Base-by-base conservation (phyloP, 2,329 filamentous ascomycete species). In the Alternaria panax region DNA sequence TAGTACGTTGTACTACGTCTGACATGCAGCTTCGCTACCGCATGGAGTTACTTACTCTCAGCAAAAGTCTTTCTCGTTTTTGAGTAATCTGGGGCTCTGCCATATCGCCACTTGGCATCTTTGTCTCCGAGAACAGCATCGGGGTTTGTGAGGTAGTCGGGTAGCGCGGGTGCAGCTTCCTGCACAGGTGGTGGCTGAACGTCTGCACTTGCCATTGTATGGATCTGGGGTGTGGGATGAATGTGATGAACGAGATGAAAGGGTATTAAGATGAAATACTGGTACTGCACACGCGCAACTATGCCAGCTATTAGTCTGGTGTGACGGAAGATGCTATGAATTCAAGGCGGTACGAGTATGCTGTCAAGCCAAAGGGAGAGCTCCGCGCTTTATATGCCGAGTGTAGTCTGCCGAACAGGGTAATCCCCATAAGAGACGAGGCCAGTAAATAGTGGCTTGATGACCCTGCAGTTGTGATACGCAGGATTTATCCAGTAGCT, bases 11-110 rank as follows among this genome's bases (percentile, higher is more conserved):
- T 18, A 42, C 12, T 28, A n/a, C 38, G 51, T 25, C 24, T 43
- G 42, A 30, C 27, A 64, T 48, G 25, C 16, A 41, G n/a, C 18
- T 4, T 40, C 25, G 11, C 22, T 48, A 20, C 28, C 14, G 2
- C 25, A 34, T 11, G 2, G 7, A 12, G 25, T 14, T 20, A 56
- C 83, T 76, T 74, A 89, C 88, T 86, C 68, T 87, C 80, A 63
- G 80, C 78, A 72, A 82, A 90, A 42, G 87, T 81, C 57, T 84
- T 82, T 36, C 88, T 81, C 2, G 88, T 90, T 70, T 87, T 88
- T 36, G 81, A 82, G 74, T 90, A 90, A 70, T 90, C 87, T 1
- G 88, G 88, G 40, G 85, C 81, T 54, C 77, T 76, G 9, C 86
- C 86, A 74, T 88, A 85, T 45, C 88, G 80, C 88, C 88, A 90